Conservation (phyloP, 495 filamentous ascomycete species). For the Daldinia decipiens region DNA sequence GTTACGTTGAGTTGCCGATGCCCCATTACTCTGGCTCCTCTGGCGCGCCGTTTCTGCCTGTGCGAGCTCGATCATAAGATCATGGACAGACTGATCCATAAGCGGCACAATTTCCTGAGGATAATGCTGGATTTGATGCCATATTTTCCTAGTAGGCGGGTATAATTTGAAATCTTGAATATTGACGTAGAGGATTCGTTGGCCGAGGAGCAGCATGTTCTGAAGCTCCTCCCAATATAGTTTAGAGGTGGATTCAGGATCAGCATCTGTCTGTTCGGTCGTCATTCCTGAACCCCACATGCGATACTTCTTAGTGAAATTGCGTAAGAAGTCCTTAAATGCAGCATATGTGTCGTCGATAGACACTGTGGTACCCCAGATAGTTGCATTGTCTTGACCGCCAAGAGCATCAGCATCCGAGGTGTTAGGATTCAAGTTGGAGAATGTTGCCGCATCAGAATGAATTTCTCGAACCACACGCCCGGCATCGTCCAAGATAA, state of each 20-base stretch:
- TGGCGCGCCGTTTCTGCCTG: constrained; percentile 80
- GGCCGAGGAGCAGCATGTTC: constrained; percentile 86
- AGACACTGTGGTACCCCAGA: constrained; percentile 98
- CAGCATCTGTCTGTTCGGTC: constrained; percentile 72
- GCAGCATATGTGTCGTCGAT: constrained; percentile 85
- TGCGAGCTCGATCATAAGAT: constrained; percentile 91
- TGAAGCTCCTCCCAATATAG: constrained; percentile 88
- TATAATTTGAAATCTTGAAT: constrained; percentile 90
- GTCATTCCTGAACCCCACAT: constrained; percentile 87
- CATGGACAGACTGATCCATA: constrained; percentile 94
- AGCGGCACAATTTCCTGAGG: constrained; percentile 95
- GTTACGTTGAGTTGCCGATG: constrained; percentile 51
- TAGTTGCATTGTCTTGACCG: constrained; percentile 79
- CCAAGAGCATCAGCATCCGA: constrained; percentile 91
- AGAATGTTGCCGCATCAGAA: constrained; percentile 86
- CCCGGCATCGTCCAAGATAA: constrained; percentile 86
- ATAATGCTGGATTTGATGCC: constrained; percentile 92
- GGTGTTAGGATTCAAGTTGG: constrained; percentile 85
- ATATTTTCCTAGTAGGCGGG: constrained; percentile 90
- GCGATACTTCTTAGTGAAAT: constrained; percentile 91
- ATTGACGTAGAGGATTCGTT: constrained; percentile 86
- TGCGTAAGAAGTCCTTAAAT: constrained; percentile 90
- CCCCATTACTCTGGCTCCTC: constrained; percentile 65
- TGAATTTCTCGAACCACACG: constrained; percentile 69
- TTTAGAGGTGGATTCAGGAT: constrained; percentile 71